phyloP scores from a whole-genome alignment of 2,329 filamentous ascomycete species.

The Pleurostoma richardsiae region DNA sequence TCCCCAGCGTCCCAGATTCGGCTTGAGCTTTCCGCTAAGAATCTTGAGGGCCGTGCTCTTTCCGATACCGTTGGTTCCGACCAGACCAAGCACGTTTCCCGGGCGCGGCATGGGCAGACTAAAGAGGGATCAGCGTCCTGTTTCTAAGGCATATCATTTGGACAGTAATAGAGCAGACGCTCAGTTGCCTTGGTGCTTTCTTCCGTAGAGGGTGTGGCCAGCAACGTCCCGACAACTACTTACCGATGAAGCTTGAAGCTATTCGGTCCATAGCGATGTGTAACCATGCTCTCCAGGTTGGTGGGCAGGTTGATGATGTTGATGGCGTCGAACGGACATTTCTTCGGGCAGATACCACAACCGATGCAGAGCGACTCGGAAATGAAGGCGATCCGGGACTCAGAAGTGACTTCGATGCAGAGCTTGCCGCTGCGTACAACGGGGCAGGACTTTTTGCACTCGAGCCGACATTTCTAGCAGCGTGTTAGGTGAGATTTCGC shows the following conservation, averaged over 20 bases:
- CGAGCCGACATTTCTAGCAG: slow-evolving; percentile 87
- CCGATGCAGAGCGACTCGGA: slow-evolving; percentile 94
- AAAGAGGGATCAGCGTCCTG: too few species aligned
- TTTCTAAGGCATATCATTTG: too few species aligned
- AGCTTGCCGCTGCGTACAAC: slow-evolving; percentile 90
- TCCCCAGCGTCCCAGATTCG: slow-evolving; percentile 80
- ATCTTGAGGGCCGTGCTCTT: slow-evolving; percentile 99
- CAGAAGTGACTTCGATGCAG: slow-evolving; percentile 86
- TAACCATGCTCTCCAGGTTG: slow-evolving; percentile 97
- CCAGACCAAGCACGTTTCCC: slow-evolving; percentile 90
- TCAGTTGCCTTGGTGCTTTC: too few species aligned
- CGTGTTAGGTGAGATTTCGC: slow-evolving; percentile 5
- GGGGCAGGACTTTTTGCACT: slow-evolving; percentile 97
- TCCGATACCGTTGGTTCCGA: slow-evolving; percentile 99
- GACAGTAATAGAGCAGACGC: too few species aligned
- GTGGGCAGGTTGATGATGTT: slow-evolving; percentile 99
- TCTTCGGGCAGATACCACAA: slow-evolving; percentile 99
- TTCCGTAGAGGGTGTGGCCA: too few species aligned
- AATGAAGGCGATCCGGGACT: slow-evolving; percentile 95
- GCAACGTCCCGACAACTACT: too few species aligned
- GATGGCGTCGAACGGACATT: slow-evolving; percentile 97
- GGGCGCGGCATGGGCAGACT: slow-evolving; percentile 85
- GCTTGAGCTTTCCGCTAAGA: slow-evolving; percentile 96
- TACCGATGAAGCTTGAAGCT: slow-evolving; percentile 95
- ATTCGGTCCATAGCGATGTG: slow-evolving; percentile 97